Evolutionary conservation across 768 basidiomycete species (phyloP), one percentile per base, ranked within the genome.

Genomic region (Serendipita vermifera): DNA sequence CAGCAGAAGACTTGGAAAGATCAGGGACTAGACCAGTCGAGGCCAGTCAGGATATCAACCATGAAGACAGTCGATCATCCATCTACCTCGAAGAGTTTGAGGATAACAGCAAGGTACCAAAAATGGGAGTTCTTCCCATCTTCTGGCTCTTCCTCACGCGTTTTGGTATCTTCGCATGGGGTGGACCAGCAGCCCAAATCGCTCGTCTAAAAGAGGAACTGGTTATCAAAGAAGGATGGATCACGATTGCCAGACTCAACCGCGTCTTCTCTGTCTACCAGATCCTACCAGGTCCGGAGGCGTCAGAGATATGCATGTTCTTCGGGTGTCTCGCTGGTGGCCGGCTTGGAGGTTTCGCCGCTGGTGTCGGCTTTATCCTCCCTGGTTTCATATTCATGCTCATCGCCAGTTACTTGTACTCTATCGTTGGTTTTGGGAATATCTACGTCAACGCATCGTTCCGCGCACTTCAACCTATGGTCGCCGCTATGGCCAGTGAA

Each of bases 381-480:
- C 53, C 53, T 14, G 53, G 53, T 15, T 54, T 54, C 31, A 26
- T 54, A 9, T 33, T 54, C 9, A 54, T 24, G 53, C 15, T 54
- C 9, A 14, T 38, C 53, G 9, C 24, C n/a, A n/a, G n/a, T n/a
- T n/a, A n/a, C n/a, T n/a, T n/a, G n/a, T n/a, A n/a, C n/a, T n/a
- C n/a, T n/a, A 38, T 38, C 53, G 31, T 54, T 38, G 53, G 32
- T 15, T 54, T 54, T 38, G 53, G 53, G 26, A 54, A 54, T 38
- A 14, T 33, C 31, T 54, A 38, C 53, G 15, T 54, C 32, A 33
- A 38, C 13, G 53, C 31, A 38, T 54, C 53, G n/a, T 54, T 54
- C 26, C 53, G 53, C 53, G n/a, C n/a, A n/a, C n/a, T n/a, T n/a
- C n/a, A 54, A 38, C 53, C 53, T 11, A 54, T 54, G 53, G 53